phyloP scores from a whole-genome alignment of 2,329 filamentous ascomycete species.

The Alternaria ethzedia region DNA sequence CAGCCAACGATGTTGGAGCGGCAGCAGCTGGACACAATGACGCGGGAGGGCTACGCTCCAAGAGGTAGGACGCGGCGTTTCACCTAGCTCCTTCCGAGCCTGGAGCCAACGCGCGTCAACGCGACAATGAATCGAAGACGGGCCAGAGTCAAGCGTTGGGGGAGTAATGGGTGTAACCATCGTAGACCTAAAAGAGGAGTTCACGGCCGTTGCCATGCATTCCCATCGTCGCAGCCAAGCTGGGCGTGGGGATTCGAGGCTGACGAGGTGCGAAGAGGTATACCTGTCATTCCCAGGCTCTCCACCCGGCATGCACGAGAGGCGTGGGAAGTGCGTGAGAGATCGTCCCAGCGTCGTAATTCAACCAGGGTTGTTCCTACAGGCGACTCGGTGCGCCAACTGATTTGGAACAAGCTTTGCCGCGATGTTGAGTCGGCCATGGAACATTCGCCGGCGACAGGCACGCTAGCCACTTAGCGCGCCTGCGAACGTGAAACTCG shows the following conservation, averaged over 20 bases:
- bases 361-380: background rate
- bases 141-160: background rate
- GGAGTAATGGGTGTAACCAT: background rate
- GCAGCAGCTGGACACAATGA: conserved; percentile 1
- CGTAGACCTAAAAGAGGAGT: background rate
- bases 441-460: conserved; percentile 7
- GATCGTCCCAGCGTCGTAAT: conserved; percentile 2
- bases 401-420: conserved; percentile 9
- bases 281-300: background rate
- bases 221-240: background rate
- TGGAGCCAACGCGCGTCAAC: conserved; percentile 20
- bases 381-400: background rate
- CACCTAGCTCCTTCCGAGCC: conserved; percentile 26
- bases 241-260: background rate
- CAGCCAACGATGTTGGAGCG: conserved; percentile 4
- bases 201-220: background rate
- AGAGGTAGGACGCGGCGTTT: conserved; percentile 14
- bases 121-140: background rate
- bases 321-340: background rate
- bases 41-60: conserved; percentile 19
- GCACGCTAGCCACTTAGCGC: conserved; percentile 6
- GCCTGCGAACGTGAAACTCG: conserved; percentile 11
- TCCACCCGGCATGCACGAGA: background rate
- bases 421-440: background rate
- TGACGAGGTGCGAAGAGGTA: background rate